Base-by-base conservation (phyloP, 306 rosid genomes). In the Pyrus betulifolia region DNA sequence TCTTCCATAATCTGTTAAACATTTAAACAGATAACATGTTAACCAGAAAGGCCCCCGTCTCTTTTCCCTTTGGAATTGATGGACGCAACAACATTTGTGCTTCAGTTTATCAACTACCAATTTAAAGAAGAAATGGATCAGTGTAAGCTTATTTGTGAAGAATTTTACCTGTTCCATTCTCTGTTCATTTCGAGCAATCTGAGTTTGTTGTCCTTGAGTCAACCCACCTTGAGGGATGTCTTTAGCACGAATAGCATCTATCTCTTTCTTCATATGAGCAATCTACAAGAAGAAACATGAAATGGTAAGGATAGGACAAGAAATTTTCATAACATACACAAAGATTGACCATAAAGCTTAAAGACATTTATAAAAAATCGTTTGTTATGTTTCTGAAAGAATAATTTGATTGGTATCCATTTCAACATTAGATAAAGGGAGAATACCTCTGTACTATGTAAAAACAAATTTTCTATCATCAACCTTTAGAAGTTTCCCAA, bases 161-260 rank as follows among this genome's bases (percentile, higher is more conserved):
- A 71, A 76, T 33, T 76, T 74, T 84, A 95, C 98, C 97, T 95
- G 91, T 63, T 84, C 21, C 18, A 89, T 95, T 84, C 98, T 90
- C 79, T 95, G 98, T 82, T 95, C 98, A 83, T 92, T 95, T 81
- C 98, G 86, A 38, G 98, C 98, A 78, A 95, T 95, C 83, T 95
- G 98, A 77, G 90, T 89, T 82, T 90, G 98, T 83, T 95, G 98
- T 69, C 98, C 98, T 80, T 95, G 98, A 45, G 97, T 90, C 87
- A 95, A 83, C 14, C 98, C 98, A 74, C 98, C 98, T 85, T 95
- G 98, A 83, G 97, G 76, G 71, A 92, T 90, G 86, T 92, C 98
- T 84, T 95, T 95, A 86, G 84, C 93, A 75, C 96, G 95, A 81
- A 95, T 95, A 45, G 96, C 88, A 76, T 88, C 96, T 84, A 95